Evolutionary conservation across 2,329 filamentous ascomycete species (phyloP).

Genomic region (Alternaria incomplexa): DNA sequence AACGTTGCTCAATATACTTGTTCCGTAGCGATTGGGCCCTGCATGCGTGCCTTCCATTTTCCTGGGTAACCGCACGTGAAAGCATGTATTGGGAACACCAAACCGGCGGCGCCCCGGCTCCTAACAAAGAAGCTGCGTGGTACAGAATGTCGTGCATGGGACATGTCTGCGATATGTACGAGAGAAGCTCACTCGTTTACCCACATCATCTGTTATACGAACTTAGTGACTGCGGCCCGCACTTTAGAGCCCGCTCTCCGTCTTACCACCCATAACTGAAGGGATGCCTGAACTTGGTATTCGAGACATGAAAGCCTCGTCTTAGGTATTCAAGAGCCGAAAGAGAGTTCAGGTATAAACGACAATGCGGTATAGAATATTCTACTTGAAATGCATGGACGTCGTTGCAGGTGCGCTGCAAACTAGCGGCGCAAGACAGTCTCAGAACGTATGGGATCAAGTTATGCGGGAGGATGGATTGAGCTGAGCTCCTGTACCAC

Average conservation of each 20-base stretch:
- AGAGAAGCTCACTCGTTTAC: background rate
- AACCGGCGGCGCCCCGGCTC: background rate
- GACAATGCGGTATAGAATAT: background rate
- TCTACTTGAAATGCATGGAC: background rate
- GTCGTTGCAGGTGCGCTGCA: background rate
- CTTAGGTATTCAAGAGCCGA: background rate
- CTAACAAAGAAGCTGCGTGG: background rate
- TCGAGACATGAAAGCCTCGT: background rate
- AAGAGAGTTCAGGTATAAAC: background rate
- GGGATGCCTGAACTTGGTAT: background rate
- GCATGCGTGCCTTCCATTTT: background rate
- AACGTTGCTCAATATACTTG: background rate
- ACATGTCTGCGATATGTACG: background rate
- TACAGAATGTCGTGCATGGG: background rate
- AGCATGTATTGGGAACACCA: background rate
- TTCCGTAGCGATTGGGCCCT: background rate
- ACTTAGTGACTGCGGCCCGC: constrained; percentile 3
- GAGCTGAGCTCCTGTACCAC: background rate
- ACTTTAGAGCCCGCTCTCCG: constrained; percentile 1
- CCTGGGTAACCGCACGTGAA: background rate
- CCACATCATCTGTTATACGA: background rate
- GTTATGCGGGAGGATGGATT: background rate
- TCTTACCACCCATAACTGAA: background rate
- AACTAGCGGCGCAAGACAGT: background rate
- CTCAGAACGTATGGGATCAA: background rate